phyloP scores from a whole-genome alignment of 1,284 basidiomycete species.

The Neolentinus lepideus region DNA sequence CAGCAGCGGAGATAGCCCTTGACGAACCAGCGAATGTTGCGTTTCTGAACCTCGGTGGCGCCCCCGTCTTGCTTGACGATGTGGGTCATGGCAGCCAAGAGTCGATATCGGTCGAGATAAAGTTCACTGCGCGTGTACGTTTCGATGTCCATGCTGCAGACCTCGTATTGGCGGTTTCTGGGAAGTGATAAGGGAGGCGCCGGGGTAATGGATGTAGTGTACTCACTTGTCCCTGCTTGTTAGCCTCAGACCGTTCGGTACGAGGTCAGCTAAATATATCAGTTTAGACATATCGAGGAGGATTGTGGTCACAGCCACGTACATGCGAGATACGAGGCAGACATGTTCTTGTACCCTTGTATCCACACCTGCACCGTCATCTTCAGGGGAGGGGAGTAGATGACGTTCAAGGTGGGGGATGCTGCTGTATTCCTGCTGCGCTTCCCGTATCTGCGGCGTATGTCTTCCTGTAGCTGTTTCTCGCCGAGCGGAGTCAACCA shows the following conservation, averaged over 20 bases:
- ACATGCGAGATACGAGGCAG: background rate
- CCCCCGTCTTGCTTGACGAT: background rate
- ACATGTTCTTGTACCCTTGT: background rate
- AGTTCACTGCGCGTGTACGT: slow-evolving; percentile 1
- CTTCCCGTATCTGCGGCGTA: background rate
- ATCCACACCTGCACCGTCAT: background rate
- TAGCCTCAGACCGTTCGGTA: background rate
- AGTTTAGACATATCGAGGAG: background rate
- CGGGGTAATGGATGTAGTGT: background rate
- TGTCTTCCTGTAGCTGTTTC: background rate
- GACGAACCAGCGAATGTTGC: background rate
- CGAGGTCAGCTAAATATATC: background rate
- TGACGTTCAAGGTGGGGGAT: background rate
- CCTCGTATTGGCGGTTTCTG: background rate
- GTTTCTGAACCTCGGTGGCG: background rate
- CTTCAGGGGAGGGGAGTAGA: background rate
- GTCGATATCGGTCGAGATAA: background rate
- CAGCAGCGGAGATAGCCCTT: background rate
- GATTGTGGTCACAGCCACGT: background rate
- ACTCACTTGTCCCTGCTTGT: background rate
- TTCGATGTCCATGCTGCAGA: background rate
- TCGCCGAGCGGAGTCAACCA: background rate
- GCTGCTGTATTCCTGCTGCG: background rate
- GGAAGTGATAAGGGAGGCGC: background rate
- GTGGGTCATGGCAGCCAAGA: background rate